phyloP scores from a whole-genome alignment of 2,329 filamentous ascomycete species.

The Volutella citrinella region DNA sequence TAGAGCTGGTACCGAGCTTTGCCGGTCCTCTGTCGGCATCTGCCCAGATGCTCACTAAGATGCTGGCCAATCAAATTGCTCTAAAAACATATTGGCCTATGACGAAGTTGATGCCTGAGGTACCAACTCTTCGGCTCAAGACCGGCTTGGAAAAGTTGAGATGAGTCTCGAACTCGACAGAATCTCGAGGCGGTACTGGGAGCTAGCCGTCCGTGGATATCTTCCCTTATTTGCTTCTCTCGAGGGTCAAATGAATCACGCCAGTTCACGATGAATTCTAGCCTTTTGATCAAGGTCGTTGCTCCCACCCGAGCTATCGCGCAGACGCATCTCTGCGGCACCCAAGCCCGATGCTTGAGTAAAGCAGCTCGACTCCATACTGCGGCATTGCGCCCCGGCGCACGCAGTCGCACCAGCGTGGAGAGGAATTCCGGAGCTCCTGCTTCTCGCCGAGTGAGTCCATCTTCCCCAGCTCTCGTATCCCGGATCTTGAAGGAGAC shows the following conservation, averaged over 20 bases:
- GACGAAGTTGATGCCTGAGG: conserved; percentile 29
- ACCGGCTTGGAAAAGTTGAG: conserved; percentile 26
- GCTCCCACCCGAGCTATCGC: conserved; percentile 45
- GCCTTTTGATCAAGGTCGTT: conserved; percentile 44
- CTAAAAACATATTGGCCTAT: no score
- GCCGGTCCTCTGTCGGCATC: no score
- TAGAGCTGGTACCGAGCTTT: no score
- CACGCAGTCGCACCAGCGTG: conserved; percentile 17
- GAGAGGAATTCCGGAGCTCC: conserved; percentile 14
- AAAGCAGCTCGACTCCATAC: conserved; percentile 36
- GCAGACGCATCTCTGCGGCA: conserved; percentile 39
- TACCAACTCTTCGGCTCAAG: conserved; percentile 23
- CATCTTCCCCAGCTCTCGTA: conserved; percentile 1
- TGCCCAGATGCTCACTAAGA: no score
- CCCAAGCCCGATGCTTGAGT: conserved; percentile 39
- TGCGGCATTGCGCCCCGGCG: conserved; percentile 18
- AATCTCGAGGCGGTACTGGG: conserved; percentile 20
- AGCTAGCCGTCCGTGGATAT: conserved; percentile 9
- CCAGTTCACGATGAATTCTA: conserved; percentile 44
- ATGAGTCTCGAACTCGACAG: conserved; percentile 26
- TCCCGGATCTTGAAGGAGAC: conserved; percentile 1
- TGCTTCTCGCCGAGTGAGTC: conserved; percentile 28
- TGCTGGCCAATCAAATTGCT: no score
- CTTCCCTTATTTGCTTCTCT: conserved; percentile 13
- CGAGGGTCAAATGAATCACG: conserved; percentile 26